Conservation (phyloP, 768 basidiomycete genomes). For the Psilocybe cubensis region DNA sequence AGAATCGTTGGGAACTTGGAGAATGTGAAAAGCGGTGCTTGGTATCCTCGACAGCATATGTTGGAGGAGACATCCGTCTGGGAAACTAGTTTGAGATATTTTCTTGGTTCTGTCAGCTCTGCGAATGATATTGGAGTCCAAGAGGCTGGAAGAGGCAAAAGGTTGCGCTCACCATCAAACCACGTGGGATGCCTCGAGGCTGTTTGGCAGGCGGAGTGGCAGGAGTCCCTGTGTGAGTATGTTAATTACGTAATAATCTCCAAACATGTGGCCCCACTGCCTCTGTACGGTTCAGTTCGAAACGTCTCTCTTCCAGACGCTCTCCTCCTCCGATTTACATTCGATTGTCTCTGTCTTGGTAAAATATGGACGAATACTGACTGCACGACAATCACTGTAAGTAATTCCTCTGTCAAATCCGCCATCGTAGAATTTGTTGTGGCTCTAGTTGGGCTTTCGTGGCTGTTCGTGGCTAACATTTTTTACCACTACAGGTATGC, state of each 20-base stretch:
- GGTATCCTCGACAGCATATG: not conserved
- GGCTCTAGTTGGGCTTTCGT: too few species aligned
- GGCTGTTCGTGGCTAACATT: not conserved
- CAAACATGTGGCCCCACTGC: conserved; percentile 10
- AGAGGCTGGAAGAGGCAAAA: not conserved
- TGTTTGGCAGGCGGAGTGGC: conserved; percentile 8
- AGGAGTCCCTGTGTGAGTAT: conserved; percentile 12
- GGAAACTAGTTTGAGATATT: too few species aligned
- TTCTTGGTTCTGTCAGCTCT: too few species aligned
- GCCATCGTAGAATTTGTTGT: not conserved
- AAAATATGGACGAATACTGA: conserved; percentile 12
- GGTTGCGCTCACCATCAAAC: not conserved
- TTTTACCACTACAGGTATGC: not conserved
- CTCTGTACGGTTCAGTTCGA: not conserved
- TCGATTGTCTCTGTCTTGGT: not conserved
- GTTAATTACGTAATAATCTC: conserved; percentile 6
- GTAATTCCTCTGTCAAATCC: not conserved
- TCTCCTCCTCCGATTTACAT: conserved; percentile 1
- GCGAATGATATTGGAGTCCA: too few species aligned
- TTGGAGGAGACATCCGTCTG: not conserved
- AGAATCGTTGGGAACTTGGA: too few species aligned
- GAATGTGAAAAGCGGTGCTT: not conserved
- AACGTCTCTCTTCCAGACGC: not conserved
- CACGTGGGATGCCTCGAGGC: conserved; percentile 10
- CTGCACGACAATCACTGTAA: conserved; percentile 6